These are phyloP conservation scores for Leccinum obscurum DNA, from an alignment of 768 basidiomycete species.

Conservation along the genomic window DNA sequence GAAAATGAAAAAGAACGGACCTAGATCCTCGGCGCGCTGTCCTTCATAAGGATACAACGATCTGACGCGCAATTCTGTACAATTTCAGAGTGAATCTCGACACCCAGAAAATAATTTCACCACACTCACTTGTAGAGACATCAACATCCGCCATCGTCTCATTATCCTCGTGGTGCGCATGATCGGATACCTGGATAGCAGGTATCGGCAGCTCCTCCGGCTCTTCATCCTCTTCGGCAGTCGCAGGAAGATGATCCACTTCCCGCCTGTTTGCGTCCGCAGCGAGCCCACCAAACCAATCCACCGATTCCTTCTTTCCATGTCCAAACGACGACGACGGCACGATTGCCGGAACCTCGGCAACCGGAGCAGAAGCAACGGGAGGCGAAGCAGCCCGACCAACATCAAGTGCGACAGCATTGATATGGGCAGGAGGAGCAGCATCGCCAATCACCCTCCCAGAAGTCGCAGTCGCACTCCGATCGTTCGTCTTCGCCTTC, in stretches of 20 bases:
- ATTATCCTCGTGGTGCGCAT: conserved; percentile 37
- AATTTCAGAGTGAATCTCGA: neutral
- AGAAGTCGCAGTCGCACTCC: conserved; percentile 64
- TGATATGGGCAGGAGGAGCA: conserved; percentile 71
- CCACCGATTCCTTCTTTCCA: conserved; percentile 74
- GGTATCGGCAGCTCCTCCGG: conserved; percentile 40
- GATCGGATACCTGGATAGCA: conserved; percentile 56
- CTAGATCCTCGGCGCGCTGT: conserved; percentile 85
- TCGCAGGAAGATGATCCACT: conserved; percentile 47
- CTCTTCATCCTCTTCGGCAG: conserved; percentile 54
- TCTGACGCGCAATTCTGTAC: conserved; percentile 69
- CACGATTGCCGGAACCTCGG: conserved; percentile 18
- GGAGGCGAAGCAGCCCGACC: conserved; percentile 32
- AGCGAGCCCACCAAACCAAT: conserved; percentile 89
- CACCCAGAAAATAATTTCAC: neutral
- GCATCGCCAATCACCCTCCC: conserved; percentile 80
- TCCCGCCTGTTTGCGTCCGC: conserved; percentile 54
- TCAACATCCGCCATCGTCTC: conserved; percentile 77
- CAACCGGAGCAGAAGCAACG: conserved; percentile 18
- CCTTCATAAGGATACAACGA: conserved; percentile 85
- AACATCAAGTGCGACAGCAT: conserved; percentile 35
- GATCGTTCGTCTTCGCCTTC: conserved; percentile 82
- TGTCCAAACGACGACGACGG: conserved; percentile 29
- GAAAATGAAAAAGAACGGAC: conserved; percentile 45
- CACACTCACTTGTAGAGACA: conserved; percentile 51